These are phyloP conservation scores for Trichoderma virens DNA, from an alignment of 495 filamentous ascomycete genomes.

Conservation along the genomic window DNA sequence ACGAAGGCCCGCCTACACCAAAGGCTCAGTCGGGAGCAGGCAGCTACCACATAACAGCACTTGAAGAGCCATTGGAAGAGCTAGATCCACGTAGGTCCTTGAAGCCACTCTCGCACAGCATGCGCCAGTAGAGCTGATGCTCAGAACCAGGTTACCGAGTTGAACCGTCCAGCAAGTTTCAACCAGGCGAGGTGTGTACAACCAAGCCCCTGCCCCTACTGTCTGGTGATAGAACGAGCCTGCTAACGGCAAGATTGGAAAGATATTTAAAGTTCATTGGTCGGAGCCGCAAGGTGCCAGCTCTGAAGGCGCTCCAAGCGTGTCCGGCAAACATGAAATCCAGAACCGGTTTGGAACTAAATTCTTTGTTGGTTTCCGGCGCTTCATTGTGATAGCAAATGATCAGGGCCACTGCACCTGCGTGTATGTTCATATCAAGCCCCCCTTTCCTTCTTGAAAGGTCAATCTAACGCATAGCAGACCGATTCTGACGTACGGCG, in stretches of 20 bases:
- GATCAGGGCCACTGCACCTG: conserved; percentile 42
- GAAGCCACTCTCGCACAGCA: too few relatives aligned
- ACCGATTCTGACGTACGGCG: conserved; percentile 41
- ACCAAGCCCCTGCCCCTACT: too few relatives aligned
- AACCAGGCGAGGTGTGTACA: conserved; percentile 29
- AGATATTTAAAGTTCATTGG: conserved; percentile 44
- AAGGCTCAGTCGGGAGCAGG: not conserved
- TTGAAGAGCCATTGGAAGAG: not conserved
- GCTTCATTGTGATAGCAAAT: conserved; percentile 40
- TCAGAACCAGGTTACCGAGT: conserved; percentile 29
- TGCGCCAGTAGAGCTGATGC: not conserved
- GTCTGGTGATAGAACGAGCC: conserved; percentile 12
- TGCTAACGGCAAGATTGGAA: not conserved
- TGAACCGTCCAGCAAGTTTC: conserved; percentile 32
- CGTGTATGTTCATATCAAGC: conserved; percentile 30
- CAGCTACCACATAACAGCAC: not conserved
- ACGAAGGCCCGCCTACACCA: not conserved
- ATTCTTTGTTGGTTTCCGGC: conserved; percentile 37
- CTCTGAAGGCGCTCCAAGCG: conserved; percentile 19
- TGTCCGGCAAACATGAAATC: conserved; percentile 24
- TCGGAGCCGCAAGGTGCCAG: conserved; percentile 34
- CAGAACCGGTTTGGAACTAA: conserved; percentile 20
- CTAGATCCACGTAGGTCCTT: conserved; percentile 15
- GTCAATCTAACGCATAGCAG: conserved; percentile 19
- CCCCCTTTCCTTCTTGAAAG: not conserved